Evolutionary conservation across 345 rosid genomes (phyloP), one percentile per base, ranked within the genome.

Genomic region (Raphanus sativus): DNA sequence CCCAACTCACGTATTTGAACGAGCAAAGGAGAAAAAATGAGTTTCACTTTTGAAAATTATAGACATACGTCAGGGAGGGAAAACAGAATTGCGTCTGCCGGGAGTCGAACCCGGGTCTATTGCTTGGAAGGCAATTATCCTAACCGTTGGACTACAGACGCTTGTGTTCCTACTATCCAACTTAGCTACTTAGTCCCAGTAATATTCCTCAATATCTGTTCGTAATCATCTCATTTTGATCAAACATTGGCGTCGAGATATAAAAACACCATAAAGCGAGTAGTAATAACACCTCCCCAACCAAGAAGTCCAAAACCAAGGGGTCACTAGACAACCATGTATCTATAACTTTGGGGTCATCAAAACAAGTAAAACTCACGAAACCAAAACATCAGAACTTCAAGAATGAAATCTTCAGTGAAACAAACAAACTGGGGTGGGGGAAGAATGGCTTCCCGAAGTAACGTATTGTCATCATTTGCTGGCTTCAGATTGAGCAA

Each of bases 21-120:
- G 98, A 89, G 91, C 84, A 81, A 26, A 77, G 62, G 9, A 8
- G 62, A 38, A 8, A 24, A 64, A 63, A 58, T 2, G 56, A 73
- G 62, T 32, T 62, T 50, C 25, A 15, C 3, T 9, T n/a, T 52
- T 29, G 55, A 30, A 10, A 25, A 5, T 42, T 42, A 16, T 13
- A 1, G n/a, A 63, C 28, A 61, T 1, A 26, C 33, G 54, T 6
- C 29, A 42, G 16, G 58, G 24, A n/a, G 2, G 6, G 10, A 0
- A 28, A 67, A 11, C 17, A 5, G 0, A 7, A 0, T 0, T 89
- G 92, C 87, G 91, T 88, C 71, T 87, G 89, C 91, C 95, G 88
- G 91, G 91, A 89, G 91, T 89, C 92, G 92, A 88, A 88, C 89
- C 92, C 89, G 88, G 91, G 86, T 86, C 90, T 91, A 87, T 89